Evolutionary conservation across 495 filamentous ascomycete species (phyloP).

Genomic region (Platismatia glauca): DNA sequence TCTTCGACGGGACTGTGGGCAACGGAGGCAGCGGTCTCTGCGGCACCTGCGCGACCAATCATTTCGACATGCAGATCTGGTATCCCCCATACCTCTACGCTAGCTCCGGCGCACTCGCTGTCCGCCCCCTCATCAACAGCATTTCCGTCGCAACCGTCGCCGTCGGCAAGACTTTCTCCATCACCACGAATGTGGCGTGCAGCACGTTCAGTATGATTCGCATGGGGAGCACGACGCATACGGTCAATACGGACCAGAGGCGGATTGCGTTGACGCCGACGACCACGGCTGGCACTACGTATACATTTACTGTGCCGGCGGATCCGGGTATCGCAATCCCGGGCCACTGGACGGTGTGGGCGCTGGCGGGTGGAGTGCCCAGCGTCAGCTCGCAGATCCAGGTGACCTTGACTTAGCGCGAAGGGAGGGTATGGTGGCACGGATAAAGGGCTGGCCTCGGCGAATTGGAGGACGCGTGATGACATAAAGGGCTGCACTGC

Average conservation of each 20-base stretch:
- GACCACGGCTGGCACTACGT: not conserved
- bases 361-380: slow-evolving; percentile 34
- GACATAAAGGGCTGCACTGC: not conserved
- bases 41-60: slow-evolving; percentile 36
- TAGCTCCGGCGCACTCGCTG: slow-evolving; percentile 28
- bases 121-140: slow-evolving; percentile 32
- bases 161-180: slow-evolving; percentile 31
- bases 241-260: slow-evolving; percentile 44
- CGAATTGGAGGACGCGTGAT: not conserved
- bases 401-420: not conserved
- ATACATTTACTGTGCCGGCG: slow-evolving; percentile 31
- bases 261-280: slow-evolving; percentile 31
- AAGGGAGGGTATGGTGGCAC: not conserved
- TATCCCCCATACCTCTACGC: slow-evolving; percentile 41
- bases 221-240: slow-evolving; percentile 33
- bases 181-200: slow-evolving; percentile 29
- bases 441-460: not conserved
- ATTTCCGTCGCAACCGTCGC: slow-evolving; percentile 21
- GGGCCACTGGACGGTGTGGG: slow-evolving; percentile 46
- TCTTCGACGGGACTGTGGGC: slow-evolving; percentile 44
- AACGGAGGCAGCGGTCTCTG: slow-evolving; percentile 46
- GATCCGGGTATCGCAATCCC: slow-evolving; percentile 39
- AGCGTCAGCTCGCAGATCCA: not conserved
- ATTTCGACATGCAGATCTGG: slow-evolving; percentile 45
- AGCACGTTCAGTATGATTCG: slow-evolving; percentile 29